Evolutionary conservation across 768 basidiomycete genomes (phyloP).

Genomic region (Cyclocybe cylindracea): DNA sequence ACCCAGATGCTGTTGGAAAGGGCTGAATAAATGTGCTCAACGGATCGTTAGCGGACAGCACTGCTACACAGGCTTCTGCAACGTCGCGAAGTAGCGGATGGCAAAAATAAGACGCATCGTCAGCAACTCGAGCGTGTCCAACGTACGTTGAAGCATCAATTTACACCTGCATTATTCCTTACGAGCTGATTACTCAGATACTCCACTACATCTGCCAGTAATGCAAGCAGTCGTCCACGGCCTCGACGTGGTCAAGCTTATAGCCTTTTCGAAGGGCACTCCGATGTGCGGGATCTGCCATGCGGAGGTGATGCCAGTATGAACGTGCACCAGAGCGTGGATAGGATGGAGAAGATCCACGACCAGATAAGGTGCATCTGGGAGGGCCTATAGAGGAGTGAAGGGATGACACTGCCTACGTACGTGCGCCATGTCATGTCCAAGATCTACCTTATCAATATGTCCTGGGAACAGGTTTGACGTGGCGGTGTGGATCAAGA

Average conservation of each 20-base stretch:
- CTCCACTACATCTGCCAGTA: conserved; percentile 93
- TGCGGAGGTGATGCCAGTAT: conserved; percentile 85
- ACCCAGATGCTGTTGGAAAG: conserved; percentile 89
- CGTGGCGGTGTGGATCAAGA: conserved; percentile 79
- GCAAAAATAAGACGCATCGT: conserved; percentile 90
- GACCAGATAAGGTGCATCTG: conserved; percentile 85
- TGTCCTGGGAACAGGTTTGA: conserved; percentile 86
- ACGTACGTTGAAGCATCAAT: conserved; percentile 50
- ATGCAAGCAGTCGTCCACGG: conserved; percentile 81
- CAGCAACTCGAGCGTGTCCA: conserved; percentile 85
- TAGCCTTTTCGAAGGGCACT: conserved; percentile 65
- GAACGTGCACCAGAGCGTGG: conserved; percentile 81
- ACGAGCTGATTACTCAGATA: conserved; percentile 55
- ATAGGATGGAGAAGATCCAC: conserved; percentile 95
- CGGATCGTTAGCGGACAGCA: conserved; percentile 88
- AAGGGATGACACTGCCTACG: conserved; percentile 83
- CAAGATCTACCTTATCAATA: too few species aligned
- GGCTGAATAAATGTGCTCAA: conserved; percentile 86
- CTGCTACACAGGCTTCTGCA: conserved; percentile 95
- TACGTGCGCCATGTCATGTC: conserved; percentile 42
- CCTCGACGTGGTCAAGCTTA: conserved; percentile 85
- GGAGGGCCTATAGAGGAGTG: conserved; percentile 87
- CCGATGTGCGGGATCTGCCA: conserved; percentile 89
- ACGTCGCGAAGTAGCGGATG: conserved; percentile 97
- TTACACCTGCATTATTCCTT: not conserved